Conservation (phyloP, 345 rosid genomes). For the Salix koriyanagi region DNA sequence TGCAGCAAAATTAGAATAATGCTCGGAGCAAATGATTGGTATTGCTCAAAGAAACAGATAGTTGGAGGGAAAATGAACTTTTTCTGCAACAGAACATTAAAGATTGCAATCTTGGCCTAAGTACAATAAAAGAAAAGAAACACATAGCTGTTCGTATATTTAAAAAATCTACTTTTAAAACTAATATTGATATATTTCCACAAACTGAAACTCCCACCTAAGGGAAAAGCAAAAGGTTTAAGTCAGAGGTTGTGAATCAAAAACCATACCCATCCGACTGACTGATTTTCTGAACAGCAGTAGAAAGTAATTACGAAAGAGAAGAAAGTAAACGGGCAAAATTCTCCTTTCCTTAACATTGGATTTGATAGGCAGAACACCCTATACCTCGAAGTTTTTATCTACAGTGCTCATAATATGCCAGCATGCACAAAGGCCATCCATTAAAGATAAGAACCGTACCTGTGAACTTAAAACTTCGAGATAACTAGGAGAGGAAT, state of each 20-base stretch:
- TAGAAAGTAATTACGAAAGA: neutral
- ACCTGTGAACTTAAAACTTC: slow-evolving; percentile 36
- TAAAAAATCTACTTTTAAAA: neutral
- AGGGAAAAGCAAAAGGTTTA: neutral
- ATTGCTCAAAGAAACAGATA: neutral
- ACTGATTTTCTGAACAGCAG: neutral
- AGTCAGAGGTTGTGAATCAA: neutral
- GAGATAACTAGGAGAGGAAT: slow-evolving; percentile 30
- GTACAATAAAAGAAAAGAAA: neutral
- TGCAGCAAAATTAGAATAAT: neutral
- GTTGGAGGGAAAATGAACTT: neutral
- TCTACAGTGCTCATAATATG: neutral
- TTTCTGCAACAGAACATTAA: neutral
- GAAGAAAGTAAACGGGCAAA: neutral
- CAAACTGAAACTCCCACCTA: neutral
- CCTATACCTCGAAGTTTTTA: neutral
- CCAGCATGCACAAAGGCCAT: neutral
- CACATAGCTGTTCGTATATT: neutral
- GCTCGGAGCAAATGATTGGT: neutral
- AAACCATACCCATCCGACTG: neutral
- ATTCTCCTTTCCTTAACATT: neutral
- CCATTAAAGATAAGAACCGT: slow-evolving; percentile 7
- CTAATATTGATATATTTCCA: neutral
- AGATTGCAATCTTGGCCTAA: neutral
- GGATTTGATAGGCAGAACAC: neutral